Evolutionary conservation across 2,329 filamentous ascomycete genomes (phyloP), one percentile per base, ranked within the genome.

Genomic region (Ophiostoma ulmi): DNA sequence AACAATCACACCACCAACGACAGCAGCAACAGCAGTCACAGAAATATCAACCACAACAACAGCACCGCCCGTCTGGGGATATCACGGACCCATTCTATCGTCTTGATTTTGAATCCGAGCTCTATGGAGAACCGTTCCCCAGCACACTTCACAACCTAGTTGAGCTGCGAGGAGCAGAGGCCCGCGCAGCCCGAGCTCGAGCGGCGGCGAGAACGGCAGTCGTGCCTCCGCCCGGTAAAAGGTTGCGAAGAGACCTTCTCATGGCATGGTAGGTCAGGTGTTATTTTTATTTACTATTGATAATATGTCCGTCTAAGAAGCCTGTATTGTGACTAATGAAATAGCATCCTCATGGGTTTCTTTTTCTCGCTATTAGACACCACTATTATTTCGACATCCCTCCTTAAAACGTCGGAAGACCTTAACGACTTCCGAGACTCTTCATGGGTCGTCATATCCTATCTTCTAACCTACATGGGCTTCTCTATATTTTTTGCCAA

Each of bases 401-500:
- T 76, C 0, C 69, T 76, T 0, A 71, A 74, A 1, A 72, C 74
- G 5, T 72, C 74, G 3, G 72, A 75, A 31, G 74, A 76, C 20
- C 67, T 76, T 5, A 68, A 73, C 20, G 74, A 69, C 6, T 75
- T 75, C 48, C 70, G 72, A 2, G 72, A 75, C 71, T 70, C 72
- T 0, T 74, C 74, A 0, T 76, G 75, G 75, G 72, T 76, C 0
- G 73, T 76, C 6, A 70, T 76, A 6, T 69, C 74, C 0, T 76
- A 76, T 36, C 70, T 76, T 3, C n/a, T 76, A 20, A 74, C 75
- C 1, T 75, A 76, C 20, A 76, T 76, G 75, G 74, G 75, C 1
- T 75, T 76, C 22, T 75, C 75, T 0, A 73, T 74, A n/a, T 71
- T 75, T 10, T 74, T 75, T 48, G 75, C 75, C n/a, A 76, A 76